Percentiles rank a stretch among this genome's conserved stretches.
phyloP scores from a whole-genome alignment of 1,284 basidiomycete genomes.

The Limonomyces culmigenus region DNA sequence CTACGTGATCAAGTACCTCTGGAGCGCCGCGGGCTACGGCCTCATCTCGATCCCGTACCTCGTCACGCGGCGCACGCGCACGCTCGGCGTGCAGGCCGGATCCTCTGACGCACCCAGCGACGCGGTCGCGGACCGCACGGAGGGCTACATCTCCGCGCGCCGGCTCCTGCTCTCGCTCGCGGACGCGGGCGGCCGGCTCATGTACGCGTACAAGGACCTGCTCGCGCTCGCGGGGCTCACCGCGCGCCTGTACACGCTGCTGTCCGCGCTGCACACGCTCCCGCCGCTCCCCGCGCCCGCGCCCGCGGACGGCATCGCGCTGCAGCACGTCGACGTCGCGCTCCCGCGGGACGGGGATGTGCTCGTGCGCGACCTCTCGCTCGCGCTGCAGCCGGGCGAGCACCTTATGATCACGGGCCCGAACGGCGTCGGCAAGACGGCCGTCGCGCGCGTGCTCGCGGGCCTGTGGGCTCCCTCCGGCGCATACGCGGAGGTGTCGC shows the following conservation, averaged over 20 bases:
- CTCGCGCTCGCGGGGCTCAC: slow-evolving; percentile 90
- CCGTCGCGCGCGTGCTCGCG: slow-evolving; percentile 80
- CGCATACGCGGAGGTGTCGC: slow-evolving; percentile 22
- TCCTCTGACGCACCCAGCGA: slow-evolving; percentile 11
- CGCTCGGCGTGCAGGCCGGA: slow-evolving; percentile 24
- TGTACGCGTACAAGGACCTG: slow-evolving; percentile 82
- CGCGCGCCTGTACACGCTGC: slow-evolving; percentile 74
- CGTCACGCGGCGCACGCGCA: slow-evolving; percentile 38
- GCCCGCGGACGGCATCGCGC: slow-evolving; percentile 28
- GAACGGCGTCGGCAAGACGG: slow-evolving; percentile 89
- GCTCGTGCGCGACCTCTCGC: slow-evolving; percentile 58
- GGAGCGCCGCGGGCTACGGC: slow-evolving; percentile 81
- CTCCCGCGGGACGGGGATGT: slow-evolving; percentile 32
- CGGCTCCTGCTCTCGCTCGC: slow-evolving; percentile 83
- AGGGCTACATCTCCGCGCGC: slow-evolving; percentile 92
- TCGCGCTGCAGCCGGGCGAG: slow-evolving; percentile 64
- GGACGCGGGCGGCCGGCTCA: slow-evolving; percentile 85
- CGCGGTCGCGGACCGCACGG: slow-evolving; percentile 39
- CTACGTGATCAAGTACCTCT: slow-evolving; percentile 87
- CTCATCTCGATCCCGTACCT: slow-evolving; percentile 75
- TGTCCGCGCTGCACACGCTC: slow-evolving; percentile 74
- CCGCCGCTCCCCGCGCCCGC: slow-evolving; percentile 23
- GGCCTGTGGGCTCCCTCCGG: slow-evolving; percentile 64
- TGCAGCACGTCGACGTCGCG: slow-evolving; percentile 63
- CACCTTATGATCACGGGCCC: slow-evolving; percentile 91